These are phyloP conservation scores for Salix purpurea DNA, from an alignment of 345 rosid genomes.

Conservation along the genomic window DNA sequence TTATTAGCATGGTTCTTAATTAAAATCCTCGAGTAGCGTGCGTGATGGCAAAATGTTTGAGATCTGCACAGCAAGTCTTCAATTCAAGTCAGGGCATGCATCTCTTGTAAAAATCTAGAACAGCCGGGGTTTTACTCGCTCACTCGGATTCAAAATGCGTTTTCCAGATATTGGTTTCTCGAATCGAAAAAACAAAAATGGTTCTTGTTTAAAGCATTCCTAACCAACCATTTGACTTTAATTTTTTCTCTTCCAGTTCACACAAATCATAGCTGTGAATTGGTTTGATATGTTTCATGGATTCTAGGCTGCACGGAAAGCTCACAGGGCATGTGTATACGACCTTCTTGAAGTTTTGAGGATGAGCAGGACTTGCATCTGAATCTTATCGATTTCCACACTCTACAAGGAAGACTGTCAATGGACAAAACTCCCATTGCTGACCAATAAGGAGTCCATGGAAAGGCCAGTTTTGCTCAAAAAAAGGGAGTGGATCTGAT, in stretches of 20 bases:
- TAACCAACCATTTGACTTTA: background rate
- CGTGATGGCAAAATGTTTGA: too few relatives aligned
- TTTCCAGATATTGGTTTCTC: too few relatives aligned
- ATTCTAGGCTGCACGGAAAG: background rate
- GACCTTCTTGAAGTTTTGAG: background rate
- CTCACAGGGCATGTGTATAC: background rate
- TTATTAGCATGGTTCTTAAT: background rate
- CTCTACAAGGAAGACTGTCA: background rate
- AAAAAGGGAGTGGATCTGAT: background rate
- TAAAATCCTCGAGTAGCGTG: too few relatives aligned
- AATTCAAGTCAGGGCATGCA: rapidly evolving
- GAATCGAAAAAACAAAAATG: too few relatives aligned
- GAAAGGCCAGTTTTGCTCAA: background rate
- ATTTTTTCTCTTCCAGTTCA: background rate
- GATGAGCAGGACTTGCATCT: background rate
- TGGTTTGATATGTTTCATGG: too few relatives aligned
- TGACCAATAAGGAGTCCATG: background rate
- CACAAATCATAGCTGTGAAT: background rate
- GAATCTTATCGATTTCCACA: background rate
- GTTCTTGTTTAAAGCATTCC: background rate
- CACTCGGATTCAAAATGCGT: rapidly evolving
- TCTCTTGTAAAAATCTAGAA: too few relatives aligned
- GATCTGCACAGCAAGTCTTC: rapidly evolving
- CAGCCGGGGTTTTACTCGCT: too few relatives aligned
- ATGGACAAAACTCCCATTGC: background rate